Conservation (phyloP, 2,329 filamentous ascomycete genomes). For the Myriosclerotinia curreyana region DNA sequence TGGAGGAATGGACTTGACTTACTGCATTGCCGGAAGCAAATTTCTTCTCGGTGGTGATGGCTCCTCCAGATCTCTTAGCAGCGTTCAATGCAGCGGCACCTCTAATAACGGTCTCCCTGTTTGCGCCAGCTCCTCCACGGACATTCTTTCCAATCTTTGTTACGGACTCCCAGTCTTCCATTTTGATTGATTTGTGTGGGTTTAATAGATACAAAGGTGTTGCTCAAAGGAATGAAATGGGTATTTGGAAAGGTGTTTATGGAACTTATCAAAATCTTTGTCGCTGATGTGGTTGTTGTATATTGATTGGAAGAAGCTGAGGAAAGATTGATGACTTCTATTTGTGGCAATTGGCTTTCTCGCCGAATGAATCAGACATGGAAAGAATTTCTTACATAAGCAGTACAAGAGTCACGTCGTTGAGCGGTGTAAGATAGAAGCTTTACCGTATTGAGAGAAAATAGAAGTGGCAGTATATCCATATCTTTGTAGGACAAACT, state of each 20-base stretch:
- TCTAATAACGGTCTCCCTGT: slow-evolving; percentile 84
- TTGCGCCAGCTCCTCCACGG: slow-evolving; percentile 56
- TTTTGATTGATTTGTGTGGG: slow-evolving; percentile 37
- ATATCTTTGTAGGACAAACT: slow-evolving; percentile 15
- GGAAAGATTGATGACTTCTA: slow-evolving; percentile 15
- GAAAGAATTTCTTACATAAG: slow-evolving; percentile 20
- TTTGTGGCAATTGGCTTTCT: slow-evolving; percentile 17
- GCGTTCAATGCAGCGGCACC: slow-evolving; percentile 84
- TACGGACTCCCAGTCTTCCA: slow-evolving; percentile 80
- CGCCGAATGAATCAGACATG: slow-evolving; percentile 24
- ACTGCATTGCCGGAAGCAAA: slow-evolving; percentile 73
- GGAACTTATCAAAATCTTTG: background rate
- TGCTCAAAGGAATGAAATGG: background rate
- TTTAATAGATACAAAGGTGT: background rate
- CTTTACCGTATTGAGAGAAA: background rate
- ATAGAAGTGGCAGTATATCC: background rate
- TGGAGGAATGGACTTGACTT: slow-evolving; percentile 43
- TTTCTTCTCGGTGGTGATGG: slow-evolving; percentile 93
- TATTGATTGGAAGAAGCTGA: background rate
- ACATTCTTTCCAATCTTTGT: slow-evolving; percentile 93
- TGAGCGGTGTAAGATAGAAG: background rate
- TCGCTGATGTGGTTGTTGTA: slow-evolving; percentile 8
- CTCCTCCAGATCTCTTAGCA: slow-evolving; percentile 72
- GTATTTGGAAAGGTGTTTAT: background rate
- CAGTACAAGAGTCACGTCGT: background rate